These are phyloP conservation scores for Hypoxylon sp. DNA, from an alignment of 2,329 filamentous ascomycete species.

Conservation along the genomic window DNA sequence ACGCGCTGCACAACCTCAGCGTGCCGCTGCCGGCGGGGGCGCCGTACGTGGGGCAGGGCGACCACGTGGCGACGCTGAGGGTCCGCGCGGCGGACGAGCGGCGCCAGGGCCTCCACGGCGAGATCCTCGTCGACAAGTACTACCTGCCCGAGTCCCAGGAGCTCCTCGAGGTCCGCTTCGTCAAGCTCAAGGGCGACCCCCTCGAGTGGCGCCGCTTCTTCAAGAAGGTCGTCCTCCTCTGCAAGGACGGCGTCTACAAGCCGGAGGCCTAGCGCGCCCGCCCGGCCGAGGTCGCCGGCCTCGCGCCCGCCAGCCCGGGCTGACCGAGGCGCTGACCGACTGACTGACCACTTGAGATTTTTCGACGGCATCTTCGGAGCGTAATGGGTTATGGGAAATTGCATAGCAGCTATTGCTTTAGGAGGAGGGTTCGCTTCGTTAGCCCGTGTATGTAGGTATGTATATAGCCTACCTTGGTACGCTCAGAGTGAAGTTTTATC, in stretches of 20 bases:
- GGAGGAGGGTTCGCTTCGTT: constrained; percentile 10
- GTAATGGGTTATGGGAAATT: constrained; percentile 18
- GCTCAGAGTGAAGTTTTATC: not conserved
- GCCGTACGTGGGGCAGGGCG: constrained; percentile 56
- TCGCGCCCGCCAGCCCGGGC: not conserved
- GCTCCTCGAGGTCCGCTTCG: constrained; percentile 84
- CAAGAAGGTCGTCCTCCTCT: constrained; percentile 90
- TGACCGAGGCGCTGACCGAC: not conserved
- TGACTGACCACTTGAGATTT: not conserved
- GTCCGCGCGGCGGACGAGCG: constrained; percentile 78
- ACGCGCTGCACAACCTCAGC: constrained; percentile 84
- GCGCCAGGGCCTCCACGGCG: constrained; percentile 75
- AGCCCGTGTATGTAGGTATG: too few relatives aligned
- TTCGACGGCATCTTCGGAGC: too few relatives aligned
- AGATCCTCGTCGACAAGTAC: constrained; percentile 75
- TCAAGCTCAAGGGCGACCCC: constrained; percentile 95
- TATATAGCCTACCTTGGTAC: not conserved
- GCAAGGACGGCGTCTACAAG: constrained; percentile 82
- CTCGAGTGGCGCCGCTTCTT: constrained; percentile 97
- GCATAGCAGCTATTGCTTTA: constrained; percentile 3
- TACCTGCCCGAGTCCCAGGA: constrained; percentile 64
- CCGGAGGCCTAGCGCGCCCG: constrained; percentile 51
- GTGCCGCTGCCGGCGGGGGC: constrained; percentile 70
- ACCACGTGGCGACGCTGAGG: constrained; percentile 69
- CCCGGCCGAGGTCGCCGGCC: not conserved